Percentiles rank a stretch among this genome's conserved stretches.
These are phyloP conservation scores for Fallopia convolvulus DNA, from an alignment of 148 eudicot genomes.

Conservation along the genomic window DNA sequence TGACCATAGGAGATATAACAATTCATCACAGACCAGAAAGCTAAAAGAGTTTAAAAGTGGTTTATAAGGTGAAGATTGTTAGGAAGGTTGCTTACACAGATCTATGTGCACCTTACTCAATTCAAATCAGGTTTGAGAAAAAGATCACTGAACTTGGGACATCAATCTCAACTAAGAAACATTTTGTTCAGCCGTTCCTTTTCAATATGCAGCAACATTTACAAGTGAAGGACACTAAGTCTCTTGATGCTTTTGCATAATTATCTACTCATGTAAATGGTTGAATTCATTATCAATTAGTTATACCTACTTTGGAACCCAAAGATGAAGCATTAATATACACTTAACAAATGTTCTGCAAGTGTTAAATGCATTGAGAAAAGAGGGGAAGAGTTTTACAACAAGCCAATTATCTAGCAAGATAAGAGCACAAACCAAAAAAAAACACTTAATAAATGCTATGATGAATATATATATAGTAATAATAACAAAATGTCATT, in stretches of 20 bases:
- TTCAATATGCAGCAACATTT: neutral
- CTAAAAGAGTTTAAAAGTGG: neutral
- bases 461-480: neutral
- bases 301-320: neutral
- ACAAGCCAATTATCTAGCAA: too few species aligned
- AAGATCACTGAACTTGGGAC: neutral
- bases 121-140: neutral
- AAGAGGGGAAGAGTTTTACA: too few species aligned
- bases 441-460: neutral
- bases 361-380: too few species aligned
- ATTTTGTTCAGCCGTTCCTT: neutral
- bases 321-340: neutral
- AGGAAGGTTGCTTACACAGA: neutral
- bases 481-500: neutral
- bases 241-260: neutral
- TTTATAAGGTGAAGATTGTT: neutral
- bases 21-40: conserved; percentile 1
- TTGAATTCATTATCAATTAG: neutral
- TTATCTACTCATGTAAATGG: neutral
- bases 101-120: neutral
- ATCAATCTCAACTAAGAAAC: neutral
- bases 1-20: neutral
- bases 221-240: neutral
- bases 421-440: too few species aligned
- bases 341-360: neutral